Base-by-base conservation (phyloP, 106 monocot genomes). In the Platanthera guangdongensis region DNA sequence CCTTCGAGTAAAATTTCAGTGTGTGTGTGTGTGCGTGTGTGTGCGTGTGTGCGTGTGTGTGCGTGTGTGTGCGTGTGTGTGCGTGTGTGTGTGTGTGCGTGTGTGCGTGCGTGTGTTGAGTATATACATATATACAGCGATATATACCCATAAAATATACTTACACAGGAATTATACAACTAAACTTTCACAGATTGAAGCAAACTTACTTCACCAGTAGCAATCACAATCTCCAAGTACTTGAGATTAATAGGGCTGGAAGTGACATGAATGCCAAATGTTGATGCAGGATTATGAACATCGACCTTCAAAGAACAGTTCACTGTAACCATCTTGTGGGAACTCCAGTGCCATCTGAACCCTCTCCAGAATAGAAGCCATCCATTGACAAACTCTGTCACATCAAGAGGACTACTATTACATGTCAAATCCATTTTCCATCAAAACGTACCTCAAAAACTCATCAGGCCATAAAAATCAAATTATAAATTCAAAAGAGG, bases 181-280 rank as follows among this genome's bases (percentile, higher is more conserved):
- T 3, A 39, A 39, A 39, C 39, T 39, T 39, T 39, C 39, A 39
- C 39, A 39, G 39, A 39, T 39, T 39, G 39, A 39, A 39, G 2
- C 1, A 72, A 67, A 80, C 39, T 47, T 78, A 89, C 96, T 87
- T 93, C 57, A 63, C 96, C 96, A 62, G 89, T 80, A 52, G 90
- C 93, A 83, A 97, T 83, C 21, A 80, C 48, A 67, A 97, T 97
- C 70, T 91, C 69, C 2, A 90, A 93, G 70, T 83, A 97, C 63
- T 87, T 85, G 75, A 97, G 82, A 76, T 77, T 76, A 60, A 93
- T 80, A 15, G 81, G 69, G 48, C 82, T 68, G 16, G 97, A 91
- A 68, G 85, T 81, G 28, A 94, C 91, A 80, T 97, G 93, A 74
- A 97, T 97, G 68, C 96, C 96, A 72, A 97, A 97, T 78, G 84